Percentiles rank a stretch among this genome's conserved stretches.
Conservation (phyloP, 1,284 basidiomycete species). For the Peniophora sp. region DNA sequence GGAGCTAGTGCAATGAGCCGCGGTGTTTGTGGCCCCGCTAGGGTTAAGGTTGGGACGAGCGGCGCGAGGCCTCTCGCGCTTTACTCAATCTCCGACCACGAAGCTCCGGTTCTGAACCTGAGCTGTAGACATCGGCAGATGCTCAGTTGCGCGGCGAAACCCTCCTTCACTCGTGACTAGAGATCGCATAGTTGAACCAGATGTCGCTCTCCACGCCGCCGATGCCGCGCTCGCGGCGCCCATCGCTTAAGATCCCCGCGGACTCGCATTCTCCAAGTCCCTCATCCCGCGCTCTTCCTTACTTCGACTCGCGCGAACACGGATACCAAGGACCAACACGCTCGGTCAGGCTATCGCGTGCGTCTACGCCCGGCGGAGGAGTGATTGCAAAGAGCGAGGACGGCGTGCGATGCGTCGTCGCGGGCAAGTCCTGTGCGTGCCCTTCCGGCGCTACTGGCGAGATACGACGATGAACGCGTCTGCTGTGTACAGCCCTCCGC, state of each 20-base stretch:
- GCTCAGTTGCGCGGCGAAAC: no score
- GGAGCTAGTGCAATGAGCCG: no score
- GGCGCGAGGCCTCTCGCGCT: no score
- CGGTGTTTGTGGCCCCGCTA: no score
- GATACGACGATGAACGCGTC: not conserved
- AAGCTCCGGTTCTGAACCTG: no score
- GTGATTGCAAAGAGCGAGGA: conserved; percentile 61
- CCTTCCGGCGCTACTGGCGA: conserved; percentile 1
- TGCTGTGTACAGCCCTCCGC: conserved; percentile 43
- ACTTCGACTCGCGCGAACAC: conserved; percentile 36
- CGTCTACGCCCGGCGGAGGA: conserved; percentile 51
- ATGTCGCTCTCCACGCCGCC: not conserved
- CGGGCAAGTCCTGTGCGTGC: conserved; percentile 64
- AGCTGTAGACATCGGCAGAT: no score
- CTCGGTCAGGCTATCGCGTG: conserved; percentile 48
- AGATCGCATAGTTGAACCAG: no score
- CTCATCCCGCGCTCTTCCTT: conserved; percentile 20
- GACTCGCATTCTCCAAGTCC: conserved; percentile 4
- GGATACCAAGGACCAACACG: conserved; percentile 37
- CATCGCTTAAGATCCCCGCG: conserved; percentile 12
- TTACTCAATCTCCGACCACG: no score
- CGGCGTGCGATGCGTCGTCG: conserved; percentile 55
- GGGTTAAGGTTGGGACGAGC: no score
- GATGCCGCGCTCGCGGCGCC: conserved; percentile 13
- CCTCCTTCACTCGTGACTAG: no score